phyloP scores from a whole-genome alignment of 345 rosid genomes.

The Brassica rapa region DNA sequence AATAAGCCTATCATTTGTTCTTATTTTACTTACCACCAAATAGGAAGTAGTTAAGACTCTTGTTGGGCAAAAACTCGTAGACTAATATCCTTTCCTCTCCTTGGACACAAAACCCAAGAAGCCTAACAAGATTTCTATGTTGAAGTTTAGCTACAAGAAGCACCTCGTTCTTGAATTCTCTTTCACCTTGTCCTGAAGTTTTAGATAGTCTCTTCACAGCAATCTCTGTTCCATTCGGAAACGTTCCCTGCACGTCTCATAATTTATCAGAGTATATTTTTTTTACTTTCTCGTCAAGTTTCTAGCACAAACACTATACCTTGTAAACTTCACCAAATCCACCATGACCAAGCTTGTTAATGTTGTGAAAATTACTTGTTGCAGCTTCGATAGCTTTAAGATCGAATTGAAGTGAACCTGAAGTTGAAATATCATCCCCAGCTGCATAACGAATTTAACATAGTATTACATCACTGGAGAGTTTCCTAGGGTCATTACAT shows the following conservation, averaged over 20 bases:
- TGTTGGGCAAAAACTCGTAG: slow-evolving; percentile 29
- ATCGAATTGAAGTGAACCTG: slow-evolving; percentile 46
- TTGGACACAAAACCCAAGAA: slow-evolving; percentile 48
- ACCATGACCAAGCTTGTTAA: slow-evolving; percentile 11
- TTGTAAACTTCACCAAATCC: slow-evolving; percentile 34
- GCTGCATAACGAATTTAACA: slow-evolving; percentile 23
- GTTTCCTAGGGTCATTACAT: not conserved
- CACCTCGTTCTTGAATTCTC: slow-evolving; percentile 56
- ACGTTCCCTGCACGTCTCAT: slow-evolving; percentile 20
- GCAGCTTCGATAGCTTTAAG: slow-evolving; percentile 40
- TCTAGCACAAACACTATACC: slow-evolving; percentile 31
- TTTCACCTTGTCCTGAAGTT: slow-evolving; percentile 52
- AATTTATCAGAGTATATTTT: not conserved
- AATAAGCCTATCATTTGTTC: not conserved
- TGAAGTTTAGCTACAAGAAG: slow-evolving; percentile 50
- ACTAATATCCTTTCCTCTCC: slow-evolving; percentile 43
- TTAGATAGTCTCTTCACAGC: slow-evolving; percentile 53
- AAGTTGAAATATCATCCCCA: slow-evolving; percentile 34
- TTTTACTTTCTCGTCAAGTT: not conserved
- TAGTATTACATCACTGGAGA: not conserved
- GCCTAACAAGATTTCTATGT: slow-evolving; percentile 52
- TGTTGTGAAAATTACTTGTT: not conserved
- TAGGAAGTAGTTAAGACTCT: slow-evolving; percentile 31
- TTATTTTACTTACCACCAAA: slow-evolving; percentile 8
- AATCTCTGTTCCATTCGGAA: slow-evolving; percentile 39